These are phyloP conservation scores for Salix dunnii DNA, from an alignment of 345 rosid genomes.

Conservation along the genomic window DNA sequence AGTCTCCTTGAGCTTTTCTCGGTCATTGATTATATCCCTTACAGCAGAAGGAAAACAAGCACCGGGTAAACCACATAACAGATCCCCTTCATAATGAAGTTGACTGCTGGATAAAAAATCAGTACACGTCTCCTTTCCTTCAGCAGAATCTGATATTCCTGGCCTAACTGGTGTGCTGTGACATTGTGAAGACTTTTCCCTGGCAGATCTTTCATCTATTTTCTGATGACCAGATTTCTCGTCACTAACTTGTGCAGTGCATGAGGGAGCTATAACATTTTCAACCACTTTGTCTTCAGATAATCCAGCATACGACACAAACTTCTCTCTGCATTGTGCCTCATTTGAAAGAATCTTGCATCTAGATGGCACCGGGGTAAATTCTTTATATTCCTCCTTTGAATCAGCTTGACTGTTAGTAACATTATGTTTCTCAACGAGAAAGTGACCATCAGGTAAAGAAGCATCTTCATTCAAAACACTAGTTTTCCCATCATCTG, in stretches of 20 bases:
- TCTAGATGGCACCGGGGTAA: constrained; percentile 5
- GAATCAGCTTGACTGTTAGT: constrained; percentile 21
- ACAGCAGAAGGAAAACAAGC: constrained; percentile 16
- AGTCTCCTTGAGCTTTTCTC: constrained; percentile 81
- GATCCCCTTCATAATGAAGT: constrained; percentile 6
- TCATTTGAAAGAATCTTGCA: constrained; percentile 17
- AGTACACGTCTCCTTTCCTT: constrained; percentile 18
- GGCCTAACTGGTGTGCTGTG: constrained; percentile 22
- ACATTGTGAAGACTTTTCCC: constrained; percentile 13
- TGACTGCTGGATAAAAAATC: constrained; percentile 22
- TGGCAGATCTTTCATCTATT: constrained; percentile 1
- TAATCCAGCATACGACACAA: constrained; percentile 3
- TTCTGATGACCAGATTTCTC: constrained; percentile 7
- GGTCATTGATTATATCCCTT: constrained; percentile 48
- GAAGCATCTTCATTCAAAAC: constrained; percentile 16
- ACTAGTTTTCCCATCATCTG: constrained; percentile 7
- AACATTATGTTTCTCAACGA: constrained; percentile 22
- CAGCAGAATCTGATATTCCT: constrained; percentile 5
- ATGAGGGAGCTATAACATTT: constrained; percentile 16
- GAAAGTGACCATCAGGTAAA: constrained; percentile 3
- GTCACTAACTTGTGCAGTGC: constrained; percentile 2
- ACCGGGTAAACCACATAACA: constrained; percentile 20
- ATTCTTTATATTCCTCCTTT: constrained; percentile 6
- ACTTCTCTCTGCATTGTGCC: constrained; percentile 13
- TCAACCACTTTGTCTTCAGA: constrained; percentile 16